These are phyloP conservation scores for Onygenales sp. DNA, from an alignment of 2,329 filamentous ascomycete genomes.

Conservation along the genomic window DNA sequence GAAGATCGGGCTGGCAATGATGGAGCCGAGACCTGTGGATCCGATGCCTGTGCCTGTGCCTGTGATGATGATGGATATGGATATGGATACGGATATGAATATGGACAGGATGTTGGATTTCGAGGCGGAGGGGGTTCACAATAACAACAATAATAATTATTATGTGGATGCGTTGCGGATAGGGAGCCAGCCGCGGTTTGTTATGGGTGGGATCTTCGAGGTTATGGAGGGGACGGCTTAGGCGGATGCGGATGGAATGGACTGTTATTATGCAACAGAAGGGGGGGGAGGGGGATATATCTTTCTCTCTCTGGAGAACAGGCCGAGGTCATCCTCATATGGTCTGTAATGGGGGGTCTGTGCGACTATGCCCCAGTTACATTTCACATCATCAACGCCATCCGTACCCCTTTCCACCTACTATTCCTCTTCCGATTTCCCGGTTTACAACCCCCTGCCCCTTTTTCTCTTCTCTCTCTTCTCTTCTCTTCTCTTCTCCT, in stretches of 20 bases:
- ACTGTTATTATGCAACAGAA: neutral
- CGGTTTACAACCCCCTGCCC: no score
- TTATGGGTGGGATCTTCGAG: constrained; percentile 40
- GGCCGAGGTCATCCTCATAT: no score
- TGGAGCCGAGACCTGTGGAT: constrained; percentile 37
- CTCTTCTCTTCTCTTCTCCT: no score
- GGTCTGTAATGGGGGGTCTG: no score
- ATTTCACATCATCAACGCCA: no score
- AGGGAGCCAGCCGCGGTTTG: constrained; percentile 25
- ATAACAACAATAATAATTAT: neutral
- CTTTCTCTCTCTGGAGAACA: no score
- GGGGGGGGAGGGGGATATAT: no score
- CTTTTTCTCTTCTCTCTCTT: no score
- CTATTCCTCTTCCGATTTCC: no score
- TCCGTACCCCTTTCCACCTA: no score
- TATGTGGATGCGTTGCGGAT: neutral
- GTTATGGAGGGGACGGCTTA: constrained; percentile 35
- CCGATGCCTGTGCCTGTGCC: constrained; percentile 15
- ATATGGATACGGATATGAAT: constrained; percentile 7
- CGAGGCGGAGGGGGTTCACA: neutral
- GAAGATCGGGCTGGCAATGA: constrained; percentile 30
- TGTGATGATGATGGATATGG: constrained; percentile 1
- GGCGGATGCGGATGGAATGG: neutral
- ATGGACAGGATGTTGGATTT: constrained; percentile 3
- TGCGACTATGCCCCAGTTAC: no score